Conservation (phyloP, 805 yeast genomes). For the Hanseniaspora occidentalis region DNA sequence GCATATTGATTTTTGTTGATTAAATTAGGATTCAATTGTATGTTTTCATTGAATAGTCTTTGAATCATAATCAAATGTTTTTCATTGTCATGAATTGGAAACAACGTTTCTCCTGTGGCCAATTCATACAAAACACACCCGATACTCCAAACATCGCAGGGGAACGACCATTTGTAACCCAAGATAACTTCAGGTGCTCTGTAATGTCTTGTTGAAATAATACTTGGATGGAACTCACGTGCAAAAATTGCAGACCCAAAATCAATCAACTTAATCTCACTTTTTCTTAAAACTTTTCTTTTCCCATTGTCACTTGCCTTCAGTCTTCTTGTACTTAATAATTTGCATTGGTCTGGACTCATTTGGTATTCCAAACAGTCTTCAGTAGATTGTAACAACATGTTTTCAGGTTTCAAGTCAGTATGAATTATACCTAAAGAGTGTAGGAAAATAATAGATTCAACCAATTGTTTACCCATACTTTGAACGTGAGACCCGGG, state of each 20-base stretch:
- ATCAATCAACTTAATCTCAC: slow-evolving; percentile 81
- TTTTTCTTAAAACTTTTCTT: slow-evolving; percentile 41
- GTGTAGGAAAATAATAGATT: slow-evolving; percentile 81
- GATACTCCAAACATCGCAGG: slow-evolving; percentile 94
- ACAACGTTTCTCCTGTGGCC: slow-evolving; percentile 86
- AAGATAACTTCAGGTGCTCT: slow-evolving; percentile 93
- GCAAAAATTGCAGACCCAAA: slow-evolving; percentile 94
- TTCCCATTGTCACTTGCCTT: slow-evolving; percentile 21
- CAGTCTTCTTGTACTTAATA: slow-evolving; percentile 19
- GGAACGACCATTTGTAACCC: slow-evolving; percentile 93
- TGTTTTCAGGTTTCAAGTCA: slow-evolving; percentile 93
- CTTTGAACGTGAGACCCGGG: slow-evolving; percentile 91
- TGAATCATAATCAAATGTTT: slow-evolving; percentile 97
- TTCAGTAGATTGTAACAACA: slow-evolving; percentile 36
- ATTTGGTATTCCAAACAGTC: slow-evolving; percentile 15
- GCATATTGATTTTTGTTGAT: slow-evolving; percentile 1
- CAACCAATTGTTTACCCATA: slow-evolving; percentile 70
- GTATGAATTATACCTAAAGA: slow-evolving; percentile 87
- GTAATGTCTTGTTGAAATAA: slow-evolving; percentile 91
- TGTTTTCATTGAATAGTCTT: slow-evolving; percentile 29
- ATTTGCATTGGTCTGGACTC: slow-evolving; percentile 11
- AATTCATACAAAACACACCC: slow-evolving; percentile 90
- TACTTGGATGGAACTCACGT: slow-evolving; percentile 85
- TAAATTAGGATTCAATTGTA: background rate
- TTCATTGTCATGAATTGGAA: slow-evolving; percentile 86